phyloP scores from a whole-genome alignment of 805 yeast species.

The Metschnikowia picachoensis region DNA sequence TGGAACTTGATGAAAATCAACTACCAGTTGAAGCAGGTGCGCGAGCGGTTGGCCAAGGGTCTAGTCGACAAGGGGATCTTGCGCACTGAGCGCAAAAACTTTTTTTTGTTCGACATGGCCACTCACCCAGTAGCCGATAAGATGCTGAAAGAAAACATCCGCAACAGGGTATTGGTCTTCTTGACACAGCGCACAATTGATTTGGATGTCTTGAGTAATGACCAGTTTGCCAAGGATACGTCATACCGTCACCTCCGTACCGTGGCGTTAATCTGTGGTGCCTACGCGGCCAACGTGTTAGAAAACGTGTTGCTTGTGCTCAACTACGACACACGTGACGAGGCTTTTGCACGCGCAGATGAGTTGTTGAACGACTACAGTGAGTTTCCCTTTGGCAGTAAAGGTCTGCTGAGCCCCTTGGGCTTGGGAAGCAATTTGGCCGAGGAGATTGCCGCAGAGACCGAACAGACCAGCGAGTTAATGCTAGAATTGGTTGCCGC shows the following conservation, averaged over 20 bases:
- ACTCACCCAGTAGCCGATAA: slow-evolving; percentile 94
- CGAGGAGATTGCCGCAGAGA: slow-evolving; percentile 49
- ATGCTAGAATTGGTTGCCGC: slow-evolving; percentile 90
- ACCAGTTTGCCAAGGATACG: slow-evolving; percentile 64
- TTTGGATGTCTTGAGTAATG: slow-evolving; percentile 37
- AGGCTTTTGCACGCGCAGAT: slow-evolving; percentile 92
- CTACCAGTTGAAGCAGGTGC: slow-evolving; percentile 94
- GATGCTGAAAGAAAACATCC: slow-evolving; percentile 75
- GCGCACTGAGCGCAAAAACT: slow-evolving; percentile 93
- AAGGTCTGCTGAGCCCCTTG: slow-evolving; percentile 50
- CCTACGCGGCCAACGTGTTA: slow-evolving; percentile 94
- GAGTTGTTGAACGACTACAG: slow-evolving; percentile 79
- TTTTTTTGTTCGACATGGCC: slow-evolving; percentile 95
- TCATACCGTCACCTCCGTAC: slow-evolving; percentile 73
- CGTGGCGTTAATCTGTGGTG: slow-evolving; percentile 76
- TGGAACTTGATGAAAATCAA: slow-evolving; percentile 95
- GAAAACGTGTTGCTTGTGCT: slow-evolving; percentile 79
- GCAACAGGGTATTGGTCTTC: slow-evolving; percentile 64
- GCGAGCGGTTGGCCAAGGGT: slow-evolving; percentile 95
- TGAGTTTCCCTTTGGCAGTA: slow-evolving; percentile 72
- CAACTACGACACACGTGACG: slow-evolving; percentile 84
- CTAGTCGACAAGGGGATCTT: slow-evolving; percentile 94
- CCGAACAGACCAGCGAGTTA: slow-evolving; percentile 54
- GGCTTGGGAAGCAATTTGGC: slow-evolving; percentile 73
- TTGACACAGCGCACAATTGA: slow-evolving; percentile 69